A percentile compares a stretch with the other conserved stretches of the same genome.
These are phyloP conservation scores for Cladosporium sp. DNA, from an alignment of 2,329 filamentous ascomycete species.

Conservation along the genomic window DNA sequence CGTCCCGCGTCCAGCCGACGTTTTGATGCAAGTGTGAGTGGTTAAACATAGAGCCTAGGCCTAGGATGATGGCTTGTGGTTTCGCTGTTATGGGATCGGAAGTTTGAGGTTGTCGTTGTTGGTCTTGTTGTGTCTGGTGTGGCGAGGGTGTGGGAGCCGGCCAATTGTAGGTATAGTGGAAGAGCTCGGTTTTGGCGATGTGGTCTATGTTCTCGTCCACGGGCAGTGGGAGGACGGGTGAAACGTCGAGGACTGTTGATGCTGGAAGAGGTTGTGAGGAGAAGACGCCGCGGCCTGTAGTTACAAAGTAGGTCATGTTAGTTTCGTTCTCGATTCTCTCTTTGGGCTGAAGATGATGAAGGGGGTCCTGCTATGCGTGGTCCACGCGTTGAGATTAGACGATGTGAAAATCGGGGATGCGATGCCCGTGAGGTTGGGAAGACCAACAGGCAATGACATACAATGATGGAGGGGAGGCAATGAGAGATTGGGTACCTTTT, in stretches of 20 bases:
- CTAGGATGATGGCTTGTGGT: conserved; percentile 52
- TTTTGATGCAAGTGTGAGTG: conserved; percentile 51
- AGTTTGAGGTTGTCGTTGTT: conserved; percentile 11
- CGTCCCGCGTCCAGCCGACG: conserved; percentile 52
- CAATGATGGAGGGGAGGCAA: background rate
- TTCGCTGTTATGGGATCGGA: conserved; percentile 20
- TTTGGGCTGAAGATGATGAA: too few species aligned
- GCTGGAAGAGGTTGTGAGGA: conserved; percentile 44
- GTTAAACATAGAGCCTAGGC: conserved; percentile 57
- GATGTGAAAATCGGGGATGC: too few species aligned
- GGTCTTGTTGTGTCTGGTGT: background rate
- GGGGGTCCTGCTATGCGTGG: too few species aligned
- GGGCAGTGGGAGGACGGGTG: conserved; percentile 49
- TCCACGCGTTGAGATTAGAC: too few species aligned
- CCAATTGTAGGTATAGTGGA: conserved; percentile 57
- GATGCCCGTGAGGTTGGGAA: too few species aligned
- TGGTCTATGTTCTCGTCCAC: conserved; percentile 46
- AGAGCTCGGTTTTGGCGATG: conserved; percentile 48
- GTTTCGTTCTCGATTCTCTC: too few species aligned
- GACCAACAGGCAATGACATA: too few species aligned
- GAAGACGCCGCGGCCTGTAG: conserved; percentile 51
- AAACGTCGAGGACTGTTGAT: conserved; percentile 49
- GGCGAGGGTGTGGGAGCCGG: conserved; percentile 23
- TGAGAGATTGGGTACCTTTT: background rate
- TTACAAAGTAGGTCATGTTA: background rate